These are phyloP conservation scores for Apiotrichum gracile DNA, from an alignment of 1,284 basidiomycete genomes.

Conservation along the genomic window DNA sequence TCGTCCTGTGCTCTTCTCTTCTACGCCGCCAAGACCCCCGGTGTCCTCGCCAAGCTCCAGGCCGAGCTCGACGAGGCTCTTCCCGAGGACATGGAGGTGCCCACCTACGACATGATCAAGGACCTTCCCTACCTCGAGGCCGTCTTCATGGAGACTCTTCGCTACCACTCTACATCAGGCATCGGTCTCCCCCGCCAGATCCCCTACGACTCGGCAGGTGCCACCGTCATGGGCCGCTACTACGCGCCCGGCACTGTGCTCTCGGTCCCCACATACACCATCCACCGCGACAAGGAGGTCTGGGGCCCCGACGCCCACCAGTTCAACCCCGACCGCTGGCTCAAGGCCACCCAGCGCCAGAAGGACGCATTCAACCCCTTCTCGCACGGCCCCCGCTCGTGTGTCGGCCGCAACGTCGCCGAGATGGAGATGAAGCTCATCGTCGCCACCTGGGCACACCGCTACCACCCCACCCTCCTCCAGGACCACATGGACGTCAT, in stretches of 20 bases:
- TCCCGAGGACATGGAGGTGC: slow-evolving; percentile 55
- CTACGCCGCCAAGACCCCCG: slow-evolving; percentile 65
- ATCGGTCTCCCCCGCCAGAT: slow-evolving; percentile 75
- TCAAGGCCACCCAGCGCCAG: slow-evolving; percentile 11
- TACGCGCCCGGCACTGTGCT: slow-evolving; percentile 16
- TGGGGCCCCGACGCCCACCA: slow-evolving; percentile 56
- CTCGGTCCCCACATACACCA: slow-evolving; percentile 21
- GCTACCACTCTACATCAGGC: slow-evolving; percentile 66
- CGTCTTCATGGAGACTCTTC: slow-evolving; percentile 73
- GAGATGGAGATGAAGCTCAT: slow-evolving; percentile 22
- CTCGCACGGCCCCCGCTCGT: slow-evolving; percentile 26
- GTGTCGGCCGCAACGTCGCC: slow-evolving; percentile 28
- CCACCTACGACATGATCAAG: slow-evolving; percentile 58
- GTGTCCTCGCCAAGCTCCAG: slow-evolving; percentile 64
- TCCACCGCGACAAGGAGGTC: slow-evolving; percentile 53
- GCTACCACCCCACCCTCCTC: slow-evolving; percentile 15
- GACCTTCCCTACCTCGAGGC: slow-evolving; percentile 68
- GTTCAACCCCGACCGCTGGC: slow-evolving; percentile 24
- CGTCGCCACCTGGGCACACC: slow-evolving; percentile 14
- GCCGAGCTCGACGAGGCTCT: slow-evolving; percentile 72
- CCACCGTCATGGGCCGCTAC: slow-evolving; percentile 16
- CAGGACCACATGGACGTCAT: slow-evolving; percentile 9
- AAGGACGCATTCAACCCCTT: slow-evolving; percentile 25
- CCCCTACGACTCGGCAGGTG: slow-evolving; percentile 44
- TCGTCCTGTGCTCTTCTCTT: slow-evolving; percentile 80